Evolutionary conservation across 257 asterid species (phyloP).

Genomic region (Cordia subcordata): DNA sequence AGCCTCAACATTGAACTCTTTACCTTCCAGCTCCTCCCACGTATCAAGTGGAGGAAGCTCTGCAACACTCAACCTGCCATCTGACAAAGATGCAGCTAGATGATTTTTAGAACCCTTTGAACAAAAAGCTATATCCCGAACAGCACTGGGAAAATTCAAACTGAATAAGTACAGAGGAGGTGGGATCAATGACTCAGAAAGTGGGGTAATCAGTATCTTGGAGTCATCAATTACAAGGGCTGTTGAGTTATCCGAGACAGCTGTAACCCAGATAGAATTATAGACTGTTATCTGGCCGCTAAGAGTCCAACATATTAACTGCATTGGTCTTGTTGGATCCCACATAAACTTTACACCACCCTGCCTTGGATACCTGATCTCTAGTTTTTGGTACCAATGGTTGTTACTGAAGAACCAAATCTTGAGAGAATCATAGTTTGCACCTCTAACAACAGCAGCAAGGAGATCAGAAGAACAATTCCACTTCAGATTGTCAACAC

Average conservation of each 20-base stretch:
- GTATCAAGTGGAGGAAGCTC: slow-evolving; percentile 75
- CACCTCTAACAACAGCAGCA: slow-evolving; percentile 72
- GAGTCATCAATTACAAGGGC: slow-evolving; percentile 87
- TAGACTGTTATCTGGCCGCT: slow-evolving; percentile 52
- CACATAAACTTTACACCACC: slow-evolving; percentile 67
- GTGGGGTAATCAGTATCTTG: slow-evolving; percentile 66
- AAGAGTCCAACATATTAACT: slow-evolving; percentile 69
- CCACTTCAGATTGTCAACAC: slow-evolving; percentile 70
- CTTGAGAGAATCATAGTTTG: slow-evolving; percentile 60
- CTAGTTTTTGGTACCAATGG: slow-evolving; percentile 93
- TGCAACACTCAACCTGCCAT: slow-evolving; percentile 74
- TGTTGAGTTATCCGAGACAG: slow-evolving; percentile 69
- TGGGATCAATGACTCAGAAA: slow-evolving; percentile 74
- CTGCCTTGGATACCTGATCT: slow-evolving; percentile 62
- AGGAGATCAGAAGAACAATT: slow-evolving; percentile 89
- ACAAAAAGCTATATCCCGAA: slow-evolving; percentile 47
- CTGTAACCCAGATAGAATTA: slow-evolving; percentile 80
- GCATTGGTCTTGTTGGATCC: slow-evolving; percentile 72
- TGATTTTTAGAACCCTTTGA: slow-evolving; percentile 40
- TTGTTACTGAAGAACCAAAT: slow-evolving; percentile 84
- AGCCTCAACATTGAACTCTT: slow-evolving; percentile 52
- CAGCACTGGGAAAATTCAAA: slow-evolving; percentile 61
- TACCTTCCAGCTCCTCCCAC: slow-evolving; percentile 94
- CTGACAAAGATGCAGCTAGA: slow-evolving; percentile 75
- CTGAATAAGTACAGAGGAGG: slow-evolving; percentile 79